Base-by-base conservation (phyloP, 148 eudicot genomes). In the Silene latifolia region DNA sequence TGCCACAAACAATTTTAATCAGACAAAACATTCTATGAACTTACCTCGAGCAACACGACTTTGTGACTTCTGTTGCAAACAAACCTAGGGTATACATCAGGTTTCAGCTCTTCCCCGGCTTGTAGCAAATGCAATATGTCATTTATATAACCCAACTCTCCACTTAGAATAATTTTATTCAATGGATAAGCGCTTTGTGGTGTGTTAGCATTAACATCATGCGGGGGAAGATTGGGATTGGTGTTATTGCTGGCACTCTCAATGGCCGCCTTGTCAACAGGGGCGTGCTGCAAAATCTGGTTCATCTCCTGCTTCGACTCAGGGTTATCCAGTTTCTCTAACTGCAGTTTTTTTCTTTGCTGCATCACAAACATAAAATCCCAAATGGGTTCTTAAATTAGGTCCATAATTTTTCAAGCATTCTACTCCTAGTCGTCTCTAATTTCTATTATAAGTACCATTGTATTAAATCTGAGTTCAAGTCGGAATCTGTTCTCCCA, bases 121-220 rank as follows among this genome's bases (percentile, higher is more conserved):
- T 88, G 83, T 5, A 64, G 63, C 57, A 82, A 79, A 46, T 86
- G 81, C 72, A 85, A 74, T 66, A 92, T 76, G 74, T 96, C 97
- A 4, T 58, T 15, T 32, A 96, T 85, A 72, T 83, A 89, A 80
- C 80, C 87, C 97, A 92, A 89, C 73, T 96, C 99, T 72, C 98
- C 98, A 21, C 79, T 78, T 14, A 78, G 76, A 75, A 96, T 96
- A 39, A 96, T 92, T 78, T 84, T 87, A 23, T 92, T 89, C 18
- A 96, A 82, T 64, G 97, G 97, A 85, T 96, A 96, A 76, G 97
- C 97, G 77, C 51, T 82, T 72, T 87, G 81, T 5, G 93, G 89
- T 39, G 82, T 73, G 72, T 88, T 85, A 67, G 95, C 98, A 57
- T 85, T 85, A 48, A 85, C 57, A 86, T 90, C 88, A 80, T 89